Evolutionary conservation across 345 rosid species (phyloP).

Genomic region (Pistacia atlantica): DNA sequence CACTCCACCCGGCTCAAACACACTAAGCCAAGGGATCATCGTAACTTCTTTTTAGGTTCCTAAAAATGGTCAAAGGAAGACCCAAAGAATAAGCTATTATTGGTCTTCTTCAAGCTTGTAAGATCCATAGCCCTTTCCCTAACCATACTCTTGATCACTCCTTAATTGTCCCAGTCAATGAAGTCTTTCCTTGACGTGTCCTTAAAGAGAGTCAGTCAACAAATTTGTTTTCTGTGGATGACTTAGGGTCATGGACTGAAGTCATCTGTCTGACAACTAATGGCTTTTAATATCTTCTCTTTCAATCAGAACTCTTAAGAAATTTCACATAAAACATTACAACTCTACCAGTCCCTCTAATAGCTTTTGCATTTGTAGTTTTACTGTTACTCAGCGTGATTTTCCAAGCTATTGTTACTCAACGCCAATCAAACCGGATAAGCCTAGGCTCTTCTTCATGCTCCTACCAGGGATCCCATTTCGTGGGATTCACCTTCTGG

Average conservation of each 20-base stretch:
- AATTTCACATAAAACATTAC: not conserved
- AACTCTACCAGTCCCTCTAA: not conserved
- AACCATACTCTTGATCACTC: no score
- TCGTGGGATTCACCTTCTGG: constrained; percentile 45
- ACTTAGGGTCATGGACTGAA: no score
- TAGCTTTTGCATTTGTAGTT: not conserved
- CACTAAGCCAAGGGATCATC: no score
- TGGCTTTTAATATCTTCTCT: not conserved
- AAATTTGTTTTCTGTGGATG: not conserved
- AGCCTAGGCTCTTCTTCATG: constrained; percentile 15
- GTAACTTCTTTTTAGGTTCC: no score
- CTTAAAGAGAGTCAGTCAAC: not conserved
- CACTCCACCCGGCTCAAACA: no score
- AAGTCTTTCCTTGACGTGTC: not conserved
- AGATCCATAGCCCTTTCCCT: no score
- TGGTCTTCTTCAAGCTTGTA: no score
- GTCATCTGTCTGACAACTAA: no score
- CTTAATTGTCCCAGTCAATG: not conserved
- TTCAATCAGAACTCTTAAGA: not conserved
- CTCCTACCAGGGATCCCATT: not conserved
- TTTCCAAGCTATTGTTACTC: constrained; percentile 3
- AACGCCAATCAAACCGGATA: constrained; percentile 8
- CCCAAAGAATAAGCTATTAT: no score
- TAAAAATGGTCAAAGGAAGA: no score
- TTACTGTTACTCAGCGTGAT: not conserved